Percentiles rank a stretch among this genome's conserved stretches.
phyloP scores from a whole-genome alignment of 257 asterid genomes.

The Solanum boliviense region DNA sequence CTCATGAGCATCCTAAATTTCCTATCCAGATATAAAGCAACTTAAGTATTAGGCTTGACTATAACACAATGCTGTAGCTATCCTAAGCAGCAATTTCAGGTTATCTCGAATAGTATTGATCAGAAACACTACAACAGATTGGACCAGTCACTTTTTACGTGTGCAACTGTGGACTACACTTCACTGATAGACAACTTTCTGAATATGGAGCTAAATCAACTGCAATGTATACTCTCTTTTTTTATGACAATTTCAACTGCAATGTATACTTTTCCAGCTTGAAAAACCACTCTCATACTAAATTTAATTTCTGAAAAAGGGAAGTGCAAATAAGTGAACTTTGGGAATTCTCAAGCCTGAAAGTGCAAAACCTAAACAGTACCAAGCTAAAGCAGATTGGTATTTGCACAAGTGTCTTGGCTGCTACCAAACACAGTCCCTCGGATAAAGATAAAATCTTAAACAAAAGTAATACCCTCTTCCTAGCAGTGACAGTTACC shows the following conservation, averaged over 20 bases:
- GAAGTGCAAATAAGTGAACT: background rate
- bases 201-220: background rate
- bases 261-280: background rate
- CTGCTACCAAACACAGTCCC: background rate
- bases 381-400: background rate
- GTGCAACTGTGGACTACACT: background rate
- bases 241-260: background rate
- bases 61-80: background rate
- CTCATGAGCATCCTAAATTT: background rate
- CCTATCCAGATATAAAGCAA: background rate
- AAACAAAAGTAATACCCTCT: background rate
- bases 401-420: background rate
- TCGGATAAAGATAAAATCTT: background rate
- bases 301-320: background rate
- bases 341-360: background rate
- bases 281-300: background rate
- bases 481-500: constrained; percentile 28
- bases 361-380: background rate
- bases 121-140: background rate
- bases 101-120: background rate
- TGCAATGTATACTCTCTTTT: background rate
- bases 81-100: background rate
- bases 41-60: background rate
- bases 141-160: background rate
- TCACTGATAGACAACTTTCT: background rate